Percentiles rank a stretch among this genome's conserved stretches.
These are phyloP conservation scores for Gamarada debralockiae DNA, from an alignment of 495 filamentous ascomycete species.

Conservation along the genomic window DNA sequence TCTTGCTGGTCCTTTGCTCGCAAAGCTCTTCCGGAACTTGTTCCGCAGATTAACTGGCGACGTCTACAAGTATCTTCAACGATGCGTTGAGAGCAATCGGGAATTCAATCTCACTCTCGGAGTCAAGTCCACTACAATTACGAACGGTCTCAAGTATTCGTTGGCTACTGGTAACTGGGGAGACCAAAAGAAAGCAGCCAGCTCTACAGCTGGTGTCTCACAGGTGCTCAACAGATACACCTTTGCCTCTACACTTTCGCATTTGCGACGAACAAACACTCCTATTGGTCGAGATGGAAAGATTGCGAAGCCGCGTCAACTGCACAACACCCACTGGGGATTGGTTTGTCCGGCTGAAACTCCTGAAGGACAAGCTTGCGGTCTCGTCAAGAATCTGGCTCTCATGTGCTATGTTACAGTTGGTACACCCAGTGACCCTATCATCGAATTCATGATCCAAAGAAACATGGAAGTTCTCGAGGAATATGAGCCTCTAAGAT, in stretches of 20 bases:
- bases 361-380: slow-evolving; percentile 97
- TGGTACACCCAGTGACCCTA: slow-evolving; percentile 81
- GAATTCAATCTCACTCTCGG: slow-evolving; percentile 88
- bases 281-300: slow-evolving; percentile 97
- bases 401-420: slow-evolving; percentile 98
- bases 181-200: slow-evolving; percentile 96
- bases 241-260: slow-evolving; percentile 91
- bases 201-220: slow-evolving; percentile 91
- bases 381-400: slow-evolving; percentile 95
- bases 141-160: slow-evolving; percentile 92
- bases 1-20: slow-evolving; percentile 88
- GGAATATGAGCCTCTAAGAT: slow-evolving; percentile 86
- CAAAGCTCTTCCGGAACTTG: slow-evolving; percentile 84
- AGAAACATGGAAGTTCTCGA: slow-evolving; percentile 94
- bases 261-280: slow-evolving; percentile 94
- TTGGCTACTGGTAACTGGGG: slow-evolving; percentile 99
- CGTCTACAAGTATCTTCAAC: slow-evolving; percentile 82
- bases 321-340: slow-evolving; percentile 99
- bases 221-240: slow-evolving; percentile 98
- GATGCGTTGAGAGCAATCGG: slow-evolving; percentile 80
- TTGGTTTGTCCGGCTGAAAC: slow-evolving; percentile 97
- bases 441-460: slow-evolving; percentile 91
- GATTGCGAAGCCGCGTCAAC: slow-evolving; percentile 93
- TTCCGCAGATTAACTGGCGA: slow-evolving; percentile 86
- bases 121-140: slow-evolving; percentile 85